Conservation (phyloP, 73 alveolate species). For the Uronychia binucleata region DNA sequence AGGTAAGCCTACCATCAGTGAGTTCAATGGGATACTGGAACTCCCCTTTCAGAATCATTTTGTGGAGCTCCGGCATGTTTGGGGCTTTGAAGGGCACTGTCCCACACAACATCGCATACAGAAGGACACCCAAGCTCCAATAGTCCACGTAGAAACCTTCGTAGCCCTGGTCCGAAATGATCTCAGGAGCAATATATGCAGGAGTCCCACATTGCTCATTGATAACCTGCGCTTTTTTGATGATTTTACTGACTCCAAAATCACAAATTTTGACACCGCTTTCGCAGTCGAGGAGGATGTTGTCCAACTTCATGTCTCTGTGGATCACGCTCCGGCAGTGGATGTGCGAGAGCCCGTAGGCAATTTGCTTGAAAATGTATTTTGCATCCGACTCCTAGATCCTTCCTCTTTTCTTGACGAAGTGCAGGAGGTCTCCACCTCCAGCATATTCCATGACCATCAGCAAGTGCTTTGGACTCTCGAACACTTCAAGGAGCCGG, state of each 20-base stretch:
- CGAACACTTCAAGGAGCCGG: slow-evolving; percentile 62
- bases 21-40: slow-evolving; percentile 32
- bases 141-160: slow-evolving; percentile 59
- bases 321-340: slow-evolving; percentile 51
- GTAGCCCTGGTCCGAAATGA: slow-evolving; percentile 47
- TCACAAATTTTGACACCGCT: slow-evolving; percentile 77
- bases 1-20: too few species aligned
- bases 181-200: slow-evolving; percentile 66
- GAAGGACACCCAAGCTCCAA: slow-evolving; percentile 58
- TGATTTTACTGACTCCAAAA: slow-evolving; percentile 78
- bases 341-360: slow-evolving; percentile 40
- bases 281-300: slow-evolving; percentile 43
- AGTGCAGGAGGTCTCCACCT: slow-evolving; percentile 59
- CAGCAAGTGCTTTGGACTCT: slow-evolving; percentile 31
- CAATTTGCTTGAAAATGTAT: slow-evolving; percentile 37
- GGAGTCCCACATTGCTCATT: slow-evolving; percentile 83
- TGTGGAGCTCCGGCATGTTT: slow-evolving; percentile 59
- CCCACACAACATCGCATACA: slow-evolving; percentile 65
- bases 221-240: slow-evolving; percentile 50
- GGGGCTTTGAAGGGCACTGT: slow-evolving; percentile 69
- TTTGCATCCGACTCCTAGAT: slow-evolving; percentile 47
- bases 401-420: slow-evolving; percentile 35
- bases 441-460: slow-evolving; percentile 69
- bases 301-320: slow-evolving; percentile 46
- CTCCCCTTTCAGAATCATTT: slow-evolving; percentile 57